Percentiles rank a stretch among this genome's conserved stretches.
Evolutionary conservation across 2,329 filamentous ascomycete species (phyloP).

Genomic region (Fusarium pseudonygamai): DNA sequence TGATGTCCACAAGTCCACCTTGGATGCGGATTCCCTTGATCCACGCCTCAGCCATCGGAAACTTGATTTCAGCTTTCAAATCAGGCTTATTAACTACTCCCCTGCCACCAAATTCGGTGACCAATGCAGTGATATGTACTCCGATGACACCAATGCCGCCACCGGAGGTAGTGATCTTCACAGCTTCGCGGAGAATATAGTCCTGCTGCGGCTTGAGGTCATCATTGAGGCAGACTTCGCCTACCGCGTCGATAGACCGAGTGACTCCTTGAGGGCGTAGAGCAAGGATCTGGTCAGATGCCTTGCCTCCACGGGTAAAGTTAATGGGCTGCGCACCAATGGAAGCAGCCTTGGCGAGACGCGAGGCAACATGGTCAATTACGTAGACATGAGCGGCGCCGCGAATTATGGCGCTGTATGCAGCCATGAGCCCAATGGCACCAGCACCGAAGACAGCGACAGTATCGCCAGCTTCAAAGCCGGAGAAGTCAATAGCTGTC

Average conservation of each 20-base stretch:
- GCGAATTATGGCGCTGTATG: constrained; percentile 24
- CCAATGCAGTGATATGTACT: neutral
- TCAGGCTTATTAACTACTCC: neutral
- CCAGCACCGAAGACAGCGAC: constrained; percentile 27
- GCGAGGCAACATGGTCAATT: constrained; percentile 12
- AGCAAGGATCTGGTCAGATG: constrained; percentile 25
- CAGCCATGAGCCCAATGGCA: constrained; percentile 11
- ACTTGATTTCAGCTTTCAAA: constrained; percentile 1
- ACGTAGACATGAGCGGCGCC: constrained; percentile 26
- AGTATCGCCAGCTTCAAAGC: constrained; percentile 17
- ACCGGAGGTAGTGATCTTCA: neutral
- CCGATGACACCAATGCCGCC: constrained; percentile 16
- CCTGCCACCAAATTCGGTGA: neutral
- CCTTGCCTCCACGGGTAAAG: constrained; percentile 17
- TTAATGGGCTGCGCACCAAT: constrained; percentile 29
- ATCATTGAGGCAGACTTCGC: constrained; percentile 10
- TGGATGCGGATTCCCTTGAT: neutral
- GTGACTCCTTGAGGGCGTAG: constrained; percentile 6
- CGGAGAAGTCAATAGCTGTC: constrained; percentile 1
- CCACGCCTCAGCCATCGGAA: neutral
- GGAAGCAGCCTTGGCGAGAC: constrained; percentile 6
- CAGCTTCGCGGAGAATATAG: neutral
- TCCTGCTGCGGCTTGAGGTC: constrained; percentile 12
- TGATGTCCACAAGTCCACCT: constrained; percentile 1
- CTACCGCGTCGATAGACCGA: constrained; percentile 10